These are phyloP conservation scores for Larix kaempferi DNA, from an alignment of 75 land plant species.

Conservation along the genomic window DNA sequence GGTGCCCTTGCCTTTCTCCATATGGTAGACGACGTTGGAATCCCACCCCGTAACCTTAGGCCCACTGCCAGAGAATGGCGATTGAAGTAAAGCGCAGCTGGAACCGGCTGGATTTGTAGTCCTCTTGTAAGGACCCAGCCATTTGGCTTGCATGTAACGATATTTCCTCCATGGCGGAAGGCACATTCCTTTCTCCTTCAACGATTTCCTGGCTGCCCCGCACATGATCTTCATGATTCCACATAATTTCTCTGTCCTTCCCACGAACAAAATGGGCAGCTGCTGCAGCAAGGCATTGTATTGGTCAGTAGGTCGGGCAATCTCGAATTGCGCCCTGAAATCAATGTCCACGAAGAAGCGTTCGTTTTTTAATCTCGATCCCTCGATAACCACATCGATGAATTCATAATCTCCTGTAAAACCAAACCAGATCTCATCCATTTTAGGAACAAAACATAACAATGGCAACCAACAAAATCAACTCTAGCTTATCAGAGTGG, in stretches of 20 bases:
- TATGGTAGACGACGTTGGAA: background rate
- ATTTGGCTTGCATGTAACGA: slow-evolving; percentile 68
- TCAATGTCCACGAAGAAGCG: slow-evolving; percentile 61
- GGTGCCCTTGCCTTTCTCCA: background rate
- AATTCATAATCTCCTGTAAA: slow-evolving; percentile 41
- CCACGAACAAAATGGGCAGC: slow-evolving; percentile 51
- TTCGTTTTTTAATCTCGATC: background rate
- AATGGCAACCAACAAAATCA: too few species aligned
- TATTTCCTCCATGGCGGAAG: slow-evolving; percentile 85
- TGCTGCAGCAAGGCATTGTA: slow-evolving; percentile 34
- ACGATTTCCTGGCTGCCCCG: slow-evolving; percentile 51
- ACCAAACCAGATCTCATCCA: too few species aligned
- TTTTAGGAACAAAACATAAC: too few species aligned
- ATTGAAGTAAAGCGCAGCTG: slow-evolving; percentile 47
- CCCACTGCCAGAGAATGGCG: background rate
- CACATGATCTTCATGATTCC: slow-evolving; percentile 45
- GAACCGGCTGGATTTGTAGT: slow-evolving; percentile 39
- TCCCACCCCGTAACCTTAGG: background rate
- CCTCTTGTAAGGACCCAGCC: slow-evolving; percentile 71
- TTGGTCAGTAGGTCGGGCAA: slow-evolving; percentile 62
- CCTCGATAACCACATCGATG: slow-evolving; percentile 56
- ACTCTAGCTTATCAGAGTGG: too few species aligned
- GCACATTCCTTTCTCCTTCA: slow-evolving; percentile 46
- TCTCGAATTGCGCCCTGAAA: slow-evolving; percentile 63
- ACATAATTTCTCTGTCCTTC: slow-evolving; percentile 46